Conservation (phyloP, 2,329 filamentous ascomycete species). For the Penicillium olsonii region DNA sequence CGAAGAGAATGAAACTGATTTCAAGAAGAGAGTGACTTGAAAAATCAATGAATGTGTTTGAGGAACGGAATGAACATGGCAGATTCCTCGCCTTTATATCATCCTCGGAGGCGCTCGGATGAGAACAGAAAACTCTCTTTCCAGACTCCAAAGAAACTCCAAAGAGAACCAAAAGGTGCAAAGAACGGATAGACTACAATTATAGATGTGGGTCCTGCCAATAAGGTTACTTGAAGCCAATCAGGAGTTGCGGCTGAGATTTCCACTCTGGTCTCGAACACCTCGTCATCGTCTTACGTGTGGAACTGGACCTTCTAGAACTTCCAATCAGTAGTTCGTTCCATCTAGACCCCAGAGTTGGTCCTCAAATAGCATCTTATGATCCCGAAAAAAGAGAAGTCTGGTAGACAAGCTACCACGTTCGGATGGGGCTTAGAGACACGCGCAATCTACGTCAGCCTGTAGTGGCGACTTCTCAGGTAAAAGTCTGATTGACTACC, state of each 20-base stretch:
- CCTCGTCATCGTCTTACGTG: conserved; percentile 5
- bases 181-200: conserved; percentile 8
- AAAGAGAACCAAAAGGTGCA: conserved; percentile 1
- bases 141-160: not conserved
- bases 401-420: not conserved
- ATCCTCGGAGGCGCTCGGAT: conserved; percentile 4
- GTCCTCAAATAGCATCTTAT: not conserved
- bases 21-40: conserved; percentile 16
- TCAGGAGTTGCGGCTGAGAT: conserved; percentile 2
- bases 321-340: not conserved
- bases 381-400: not conserved
- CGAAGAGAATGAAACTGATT: conserved; percentile 6
- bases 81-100: conserved; percentile 2
- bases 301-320: conserved; percentile 4
- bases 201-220: conserved; percentile 3
- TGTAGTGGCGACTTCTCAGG: conserved; percentile 1
- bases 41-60: conserved; percentile 13
- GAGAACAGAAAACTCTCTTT: not conserved
- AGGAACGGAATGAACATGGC: conserved; percentile 1
- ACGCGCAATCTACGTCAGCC: conserved; percentile 3
- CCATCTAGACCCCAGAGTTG: not conserved
- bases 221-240: conserved; percentile 13
- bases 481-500: not conserved
- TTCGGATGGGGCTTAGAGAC: not conserved
- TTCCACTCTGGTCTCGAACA: conserved; percentile 9